phyloP scores from a whole-genome alignment of 73 alveolate species.

The Paraurostyla sp. region DNA sequence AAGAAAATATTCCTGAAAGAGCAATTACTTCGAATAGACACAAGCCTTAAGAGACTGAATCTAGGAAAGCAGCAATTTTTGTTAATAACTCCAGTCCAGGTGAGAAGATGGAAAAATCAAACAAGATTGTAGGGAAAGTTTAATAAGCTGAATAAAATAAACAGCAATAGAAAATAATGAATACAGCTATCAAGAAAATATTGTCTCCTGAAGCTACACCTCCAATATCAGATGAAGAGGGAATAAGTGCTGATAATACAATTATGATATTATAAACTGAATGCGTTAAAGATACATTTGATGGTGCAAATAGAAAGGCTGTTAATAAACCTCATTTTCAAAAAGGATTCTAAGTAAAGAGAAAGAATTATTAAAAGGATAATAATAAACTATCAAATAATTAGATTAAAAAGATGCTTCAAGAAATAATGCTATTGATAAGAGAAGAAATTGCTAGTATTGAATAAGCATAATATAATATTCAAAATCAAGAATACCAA shows the following conservation, averaged over 20 bases:
- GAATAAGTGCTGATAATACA: neutral
- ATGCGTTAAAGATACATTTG: constrained; percentile 36
- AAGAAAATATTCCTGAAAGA: constrained; percentile 14
- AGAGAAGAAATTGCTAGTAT: too few relatives aligned
- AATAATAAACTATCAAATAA: neutral
- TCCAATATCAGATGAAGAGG: constrained; percentile 40
- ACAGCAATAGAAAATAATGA: neutral
- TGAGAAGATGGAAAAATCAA: constrained; percentile 23
- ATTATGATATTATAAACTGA: neutral
- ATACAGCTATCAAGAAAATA: constrained; percentile 4
- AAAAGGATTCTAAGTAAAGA: neutral
- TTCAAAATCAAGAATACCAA: too few relatives aligned
- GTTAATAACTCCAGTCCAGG: constrained; percentile 18
- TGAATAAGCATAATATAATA: too few relatives aligned
- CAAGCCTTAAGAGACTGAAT: neutral
- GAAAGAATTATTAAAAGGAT: neutral
- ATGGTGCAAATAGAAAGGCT: neutral
- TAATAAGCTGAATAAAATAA: neutral
- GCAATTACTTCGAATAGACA: neutral
- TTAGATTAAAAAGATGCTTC: neutral
- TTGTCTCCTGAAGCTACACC: constrained; percentile 29
- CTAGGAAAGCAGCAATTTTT: neutral
- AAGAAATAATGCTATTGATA: too few relatives aligned
- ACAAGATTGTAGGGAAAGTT: neutral
- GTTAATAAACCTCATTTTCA: neutral